phyloP scores from a whole-genome alignment of 2,329 filamentous ascomycete genomes.

The Herpotrichia juniperi region DNA sequence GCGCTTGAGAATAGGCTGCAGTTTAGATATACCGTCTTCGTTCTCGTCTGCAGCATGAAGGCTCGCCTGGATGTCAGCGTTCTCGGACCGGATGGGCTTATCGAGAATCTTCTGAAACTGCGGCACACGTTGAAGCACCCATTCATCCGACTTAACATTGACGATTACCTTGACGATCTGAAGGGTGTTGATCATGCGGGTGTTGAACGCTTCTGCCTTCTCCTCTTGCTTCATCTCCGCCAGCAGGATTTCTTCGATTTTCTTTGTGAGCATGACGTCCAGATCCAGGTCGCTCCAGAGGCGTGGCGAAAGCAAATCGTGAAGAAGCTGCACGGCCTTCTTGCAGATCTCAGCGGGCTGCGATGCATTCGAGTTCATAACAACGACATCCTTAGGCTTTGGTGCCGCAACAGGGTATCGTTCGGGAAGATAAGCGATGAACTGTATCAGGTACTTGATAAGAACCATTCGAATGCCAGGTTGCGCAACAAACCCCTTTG shows the following conservation, averaged over 20 bases:
- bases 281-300: slow-evolving; percentile 94
- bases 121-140: slow-evolving; percentile 80
- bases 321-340: slow-evolving; percentile 80
- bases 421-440: slow-evolving; percentile 89
- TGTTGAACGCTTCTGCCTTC: slow-evolving; percentile 74
- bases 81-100: slow-evolving; percentile 85
- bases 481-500: slow-evolving; percentile 47
- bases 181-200: slow-evolving; percentile 89
- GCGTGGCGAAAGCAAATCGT: slow-evolving; percentile 82
- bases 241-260: slow-evolving; percentile 83
- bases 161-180: slow-evolving; percentile 91
- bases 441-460: slow-evolving; percentile 93
- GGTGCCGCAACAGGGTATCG: slow-evolving; percentile 70
- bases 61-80: slow-evolving; percentile 91
- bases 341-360: slow-evolving; percentile 79
- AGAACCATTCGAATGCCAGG: slow-evolving; percentile 74
- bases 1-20: slow-evolving; percentile 78
- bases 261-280: slow-evolving; percentile 81
- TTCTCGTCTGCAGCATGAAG: slow-evolving; percentile 77
- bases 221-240: slow-evolving; percentile 65
- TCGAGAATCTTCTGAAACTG: slow-evolving; percentile 87
- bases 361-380: slow-evolving; percentile 47
- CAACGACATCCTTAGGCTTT: slow-evolving; percentile 47
- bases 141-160: slow-evolving; percentile 86
- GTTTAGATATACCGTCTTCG: slow-evolving; percentile 62